phyloP scores from a whole-genome alignment of 768 basidiomycete genomes.

The Saitozyma podzolica region DNA sequence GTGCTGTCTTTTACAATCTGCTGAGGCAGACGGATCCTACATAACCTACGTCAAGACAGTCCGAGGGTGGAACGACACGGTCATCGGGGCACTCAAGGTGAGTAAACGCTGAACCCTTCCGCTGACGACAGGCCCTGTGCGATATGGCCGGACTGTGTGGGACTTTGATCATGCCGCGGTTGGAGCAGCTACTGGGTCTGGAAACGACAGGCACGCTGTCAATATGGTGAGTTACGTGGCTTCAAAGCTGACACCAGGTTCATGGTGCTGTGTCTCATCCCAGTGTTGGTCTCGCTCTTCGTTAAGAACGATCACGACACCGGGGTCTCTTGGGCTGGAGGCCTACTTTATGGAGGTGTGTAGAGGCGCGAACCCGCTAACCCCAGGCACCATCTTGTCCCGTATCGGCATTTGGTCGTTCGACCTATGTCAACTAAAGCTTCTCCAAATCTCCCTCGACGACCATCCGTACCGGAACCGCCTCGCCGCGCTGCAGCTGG shows the following conservation, averaged over 20 bases:
- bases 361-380: conserved; percentile 31
- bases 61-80: conserved; percentile 40
- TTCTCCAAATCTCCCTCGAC: conserved; percentile 42
- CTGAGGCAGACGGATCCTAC: conserved; percentile 43
- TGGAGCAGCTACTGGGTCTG: conserved; percentile 42
- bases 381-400: conserved; percentile 43
- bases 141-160: conserved; percentile 45
- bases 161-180: conserved; percentile 46
- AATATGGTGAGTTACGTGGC: conserved; percentile 35
- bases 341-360: conserved; percentile 16
- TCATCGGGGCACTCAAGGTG: conserved; percentile 47
- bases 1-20: conserved; percentile 6
- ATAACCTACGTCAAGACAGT: conserved; percentile 51
- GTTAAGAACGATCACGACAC: conserved; percentile 26
- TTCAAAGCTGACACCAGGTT: conserved; percentile 26
- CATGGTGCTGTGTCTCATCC: conserved; percentile 43
- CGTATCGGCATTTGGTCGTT: conserved; percentile 51
- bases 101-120: too few species aligned
- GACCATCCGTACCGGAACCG: conserved; percentile 45
- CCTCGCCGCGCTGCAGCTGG: conserved; percentile 46
- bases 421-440: conserved; percentile 50
- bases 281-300: conserved; percentile 44
- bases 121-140: conserved; percentile 13
- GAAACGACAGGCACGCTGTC: conserved; percentile 50
- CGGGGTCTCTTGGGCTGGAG: conserved; percentile 15